Evolutionary conservation across 257 asterid species (phyloP).

Genomic region (Solanum neorickii): DNA sequence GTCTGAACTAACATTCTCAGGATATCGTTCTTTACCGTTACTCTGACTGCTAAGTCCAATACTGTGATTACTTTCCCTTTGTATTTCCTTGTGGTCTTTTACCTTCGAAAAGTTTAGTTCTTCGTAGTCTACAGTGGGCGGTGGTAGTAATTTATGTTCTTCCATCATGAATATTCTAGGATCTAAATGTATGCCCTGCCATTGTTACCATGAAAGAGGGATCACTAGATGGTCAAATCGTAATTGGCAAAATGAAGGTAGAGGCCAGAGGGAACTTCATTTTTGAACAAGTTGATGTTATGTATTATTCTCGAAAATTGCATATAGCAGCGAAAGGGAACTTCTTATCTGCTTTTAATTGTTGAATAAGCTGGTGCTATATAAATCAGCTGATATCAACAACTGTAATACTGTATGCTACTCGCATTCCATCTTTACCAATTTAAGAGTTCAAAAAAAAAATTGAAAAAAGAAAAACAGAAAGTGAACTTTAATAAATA

Average conservation of each 20-base stretch:
- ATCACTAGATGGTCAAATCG: neutral
- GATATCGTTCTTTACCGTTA: neutral
- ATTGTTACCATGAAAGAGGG: neutral
- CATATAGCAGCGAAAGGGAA: neutral
- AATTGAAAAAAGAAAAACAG: neutral
- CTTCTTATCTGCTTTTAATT: neutral
- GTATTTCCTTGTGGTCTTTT: constrained; percentile 23
- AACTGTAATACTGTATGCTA: neutral
- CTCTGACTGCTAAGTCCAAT: constrained; percentile 14
- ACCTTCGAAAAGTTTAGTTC: constrained; percentile 23
- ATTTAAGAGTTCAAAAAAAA: neutral
- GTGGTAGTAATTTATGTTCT: constrained; percentile 45
- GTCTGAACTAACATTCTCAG: constrained; percentile 13
- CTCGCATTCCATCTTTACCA: neutral
- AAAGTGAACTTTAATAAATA: neutral
- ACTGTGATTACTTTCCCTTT: constrained; percentile 14
- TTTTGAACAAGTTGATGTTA: neutral
- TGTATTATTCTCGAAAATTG: neutral
- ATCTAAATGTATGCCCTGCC: constrained; percentile 98
- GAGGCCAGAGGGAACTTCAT: neutral
- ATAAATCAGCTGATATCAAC: neutral
- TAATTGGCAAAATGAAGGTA: neutral
- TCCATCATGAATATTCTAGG: constrained; percentile 94
- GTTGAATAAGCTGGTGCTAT: neutral
- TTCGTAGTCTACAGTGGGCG: constrained; percentile 28